phyloP scores from a whole-genome alignment of 208 protist species.

The Trypanosomatidae sp. region DNA sequence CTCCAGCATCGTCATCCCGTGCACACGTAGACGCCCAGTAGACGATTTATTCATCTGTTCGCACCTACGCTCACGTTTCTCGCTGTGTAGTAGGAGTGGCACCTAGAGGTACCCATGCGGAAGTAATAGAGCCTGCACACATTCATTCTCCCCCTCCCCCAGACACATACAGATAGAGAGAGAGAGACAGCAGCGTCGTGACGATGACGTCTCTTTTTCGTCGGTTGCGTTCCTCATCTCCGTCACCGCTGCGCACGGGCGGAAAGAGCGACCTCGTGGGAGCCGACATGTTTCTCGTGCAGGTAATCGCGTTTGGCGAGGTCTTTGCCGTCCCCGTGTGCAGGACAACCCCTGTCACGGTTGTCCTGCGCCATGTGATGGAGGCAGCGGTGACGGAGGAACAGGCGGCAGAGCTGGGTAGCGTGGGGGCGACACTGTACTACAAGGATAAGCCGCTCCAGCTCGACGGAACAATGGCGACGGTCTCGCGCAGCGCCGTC shows the following conservation, averaged over 20 bases:
- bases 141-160: neutral
- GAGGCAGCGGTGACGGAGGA: constrained; percentile 37
- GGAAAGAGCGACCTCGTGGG: neutral
- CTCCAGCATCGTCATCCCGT: neutral
- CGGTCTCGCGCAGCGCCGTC: constrained; percentile 32
- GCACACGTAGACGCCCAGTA: neutral
- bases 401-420: constrained; percentile 23
- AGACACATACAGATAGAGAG: neutral
- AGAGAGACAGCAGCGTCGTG: neutral
- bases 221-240: constrained; percentile 7
- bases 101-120: neutral
- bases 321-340: constrained; percentile 43
- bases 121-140: neutral
- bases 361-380: constrained; percentile 47
- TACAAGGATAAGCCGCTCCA: constrained; percentile 34
- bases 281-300: constrained; percentile 14
- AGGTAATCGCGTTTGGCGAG: constrained; percentile 24
- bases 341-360: constrained; percentile 26
- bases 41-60: neutral
- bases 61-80: neutral
- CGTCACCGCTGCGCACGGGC: constrained; percentile 2
- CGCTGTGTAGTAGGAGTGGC: neutral
- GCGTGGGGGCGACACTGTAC: constrained; percentile 44
- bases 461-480: constrained; percentile 34
- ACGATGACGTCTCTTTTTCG: constrained; percentile 9